Evolutionary conservation across 306 rosid genomes (phyloP).

Genomic region (Notholithocarpus densiflorus): DNA sequence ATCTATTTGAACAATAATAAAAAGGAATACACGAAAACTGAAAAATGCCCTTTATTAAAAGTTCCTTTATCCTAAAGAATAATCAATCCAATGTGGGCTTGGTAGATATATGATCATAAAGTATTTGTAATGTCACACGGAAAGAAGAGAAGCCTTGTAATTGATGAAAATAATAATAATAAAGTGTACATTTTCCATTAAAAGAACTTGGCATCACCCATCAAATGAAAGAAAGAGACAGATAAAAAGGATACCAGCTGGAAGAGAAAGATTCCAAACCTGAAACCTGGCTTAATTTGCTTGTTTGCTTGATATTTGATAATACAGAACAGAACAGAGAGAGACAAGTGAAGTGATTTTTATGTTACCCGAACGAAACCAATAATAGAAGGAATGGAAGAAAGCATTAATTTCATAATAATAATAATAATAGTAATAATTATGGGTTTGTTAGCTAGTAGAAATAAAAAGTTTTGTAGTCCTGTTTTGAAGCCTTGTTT

Average conservation of each 20-base stretch:
- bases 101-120: too few relatives aligned
- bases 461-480: too few relatives aligned
- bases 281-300: not conserved
- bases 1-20: too few relatives aligned
- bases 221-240: not conserved
- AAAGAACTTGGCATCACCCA: not conserved
- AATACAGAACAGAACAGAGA: not conserved
- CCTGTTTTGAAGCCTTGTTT: too few relatives aligned
- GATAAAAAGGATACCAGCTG: not conserved
- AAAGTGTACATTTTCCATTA: not conserved
- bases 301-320: not conserved
- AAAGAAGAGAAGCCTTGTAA: not conserved
- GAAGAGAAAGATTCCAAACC: not conserved
- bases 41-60: too few relatives aligned
- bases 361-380: not conserved
- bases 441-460: too few relatives aligned
- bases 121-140: not conserved
- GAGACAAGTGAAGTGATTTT: not conserved
- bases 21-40: too few relatives aligned
- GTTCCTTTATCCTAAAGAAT: too few relatives aligned
- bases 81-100: too few relatives aligned
- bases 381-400: not conserved
- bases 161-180: not conserved
- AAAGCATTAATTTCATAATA: not conserved
- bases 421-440: too few relatives aligned